A percentile compares a stretch with the other conserved stretches of the same genome.
These are phyloP conservation scores for Xylaria sp. DNA, from an alignment of 2,329 filamentous ascomycete genomes.

Conservation along the genomic window DNA sequence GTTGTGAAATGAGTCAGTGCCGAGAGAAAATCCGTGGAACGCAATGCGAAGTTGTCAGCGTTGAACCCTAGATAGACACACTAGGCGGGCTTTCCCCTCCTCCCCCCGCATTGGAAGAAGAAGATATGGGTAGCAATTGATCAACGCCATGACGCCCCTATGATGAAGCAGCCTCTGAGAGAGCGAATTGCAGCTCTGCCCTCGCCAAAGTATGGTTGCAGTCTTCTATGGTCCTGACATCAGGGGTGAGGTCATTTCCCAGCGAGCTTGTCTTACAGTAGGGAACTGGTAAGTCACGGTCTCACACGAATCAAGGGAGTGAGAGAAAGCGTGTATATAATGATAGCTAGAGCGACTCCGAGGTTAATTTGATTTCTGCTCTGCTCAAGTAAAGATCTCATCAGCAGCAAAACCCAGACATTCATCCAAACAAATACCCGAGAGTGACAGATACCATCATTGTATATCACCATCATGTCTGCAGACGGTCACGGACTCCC, in stretches of 20 bases:
- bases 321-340: slow-evolving; percentile 18
- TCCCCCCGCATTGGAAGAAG: slow-evolving; percentile 22
- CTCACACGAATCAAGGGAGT: not conserved
- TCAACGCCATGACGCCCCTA: slow-evolving; percentile 30
- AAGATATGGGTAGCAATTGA: slow-evolving; percentile 9
- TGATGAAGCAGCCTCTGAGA: slow-evolving; percentile 13
- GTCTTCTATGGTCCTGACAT: slow-evolving; percentile 22
- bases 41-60: not conserved
- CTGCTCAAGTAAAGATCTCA: not conserved
- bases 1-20: not conserved
- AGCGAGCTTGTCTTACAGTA: not conserved
- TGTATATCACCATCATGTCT: slow-evolving; percentile 36
- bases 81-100: not conserved
- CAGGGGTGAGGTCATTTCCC: slow-evolving; percentile 30
- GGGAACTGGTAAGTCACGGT: not conserved
- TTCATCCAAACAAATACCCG: not conserved
- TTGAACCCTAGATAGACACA: slow-evolving; percentile 1
- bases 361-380: not conserved
- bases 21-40: not conserved
- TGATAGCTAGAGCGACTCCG: not conserved
- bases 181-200: slow-evolving; percentile 21
- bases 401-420: not conserved
- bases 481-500: slow-evolving; percentile 38
- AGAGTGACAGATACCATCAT: not conserved
- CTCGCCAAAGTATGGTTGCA: not conserved